Evolutionary conservation across 2,329 filamentous ascomycete genomes (phyloP).

Genomic region (Beauveria rudraprayagi): DNA sequence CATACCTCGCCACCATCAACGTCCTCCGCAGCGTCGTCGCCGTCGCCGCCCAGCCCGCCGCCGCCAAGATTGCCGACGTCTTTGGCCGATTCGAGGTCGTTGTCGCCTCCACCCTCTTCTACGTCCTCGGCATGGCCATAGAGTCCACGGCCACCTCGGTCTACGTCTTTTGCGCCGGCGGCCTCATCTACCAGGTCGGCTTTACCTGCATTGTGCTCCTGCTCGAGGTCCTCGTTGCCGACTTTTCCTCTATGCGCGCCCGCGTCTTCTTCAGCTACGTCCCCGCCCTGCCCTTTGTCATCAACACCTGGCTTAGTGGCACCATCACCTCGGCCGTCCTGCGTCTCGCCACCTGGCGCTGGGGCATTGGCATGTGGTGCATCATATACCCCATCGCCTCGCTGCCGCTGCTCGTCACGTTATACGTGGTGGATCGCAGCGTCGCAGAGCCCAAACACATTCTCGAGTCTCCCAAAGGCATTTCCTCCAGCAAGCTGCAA

Average conservation of each 20-base stretch:
- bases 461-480: neutral
- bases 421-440: constrained; percentile 25
- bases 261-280: constrained; percentile 56
- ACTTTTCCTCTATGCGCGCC: constrained; percentile 50
- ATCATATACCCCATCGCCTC: constrained; percentile 51
- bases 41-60: constrained; percentile 49
- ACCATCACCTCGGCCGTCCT: constrained; percentile 46
- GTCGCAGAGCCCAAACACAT: neutral
- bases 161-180: constrained; percentile 43
- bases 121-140: constrained; percentile 44
- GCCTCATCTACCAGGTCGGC: constrained; percentile 49
- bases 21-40: constrained; percentile 51
- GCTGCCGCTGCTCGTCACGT: constrained; percentile 43
- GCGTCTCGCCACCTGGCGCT: constrained; percentile 44
- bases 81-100: constrained; percentile 55
- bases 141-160: constrained; percentile 42
- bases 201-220: constrained; percentile 50
- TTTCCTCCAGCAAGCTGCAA: neutral
- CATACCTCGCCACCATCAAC: constrained; percentile 49
- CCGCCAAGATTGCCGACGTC: constrained; percentile 54
- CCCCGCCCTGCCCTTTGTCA: constrained; percentile 49
- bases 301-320: constrained; percentile 58
- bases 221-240: constrained; percentile 53
- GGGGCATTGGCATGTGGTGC: constrained; percentile 58
- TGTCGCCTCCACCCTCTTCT: constrained; percentile 46